phyloP scores from a whole-genome alignment of 2,329 filamentous ascomycete species.

The Colletotrichum sp. region DNA sequence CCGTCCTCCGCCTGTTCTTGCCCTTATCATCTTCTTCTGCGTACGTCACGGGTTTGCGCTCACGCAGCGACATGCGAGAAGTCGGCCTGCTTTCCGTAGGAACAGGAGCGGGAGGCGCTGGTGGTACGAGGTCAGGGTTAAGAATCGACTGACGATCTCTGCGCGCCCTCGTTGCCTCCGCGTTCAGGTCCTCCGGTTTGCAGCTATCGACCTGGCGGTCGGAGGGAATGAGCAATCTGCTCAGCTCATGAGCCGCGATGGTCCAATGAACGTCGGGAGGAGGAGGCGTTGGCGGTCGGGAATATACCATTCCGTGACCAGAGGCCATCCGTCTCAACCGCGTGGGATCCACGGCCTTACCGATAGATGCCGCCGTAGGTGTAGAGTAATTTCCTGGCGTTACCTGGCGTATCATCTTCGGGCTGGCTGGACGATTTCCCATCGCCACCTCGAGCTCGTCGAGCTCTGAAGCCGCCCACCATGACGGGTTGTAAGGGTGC shows the following conservation, averaged over 20 bases:
- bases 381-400: slow-evolving; percentile 79
- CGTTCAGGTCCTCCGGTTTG: slow-evolving; percentile 78
- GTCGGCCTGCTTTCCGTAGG: slow-evolving; percentile 48
- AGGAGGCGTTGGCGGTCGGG: slow-evolving; percentile 65
- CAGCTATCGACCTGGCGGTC: slow-evolving; percentile 78
- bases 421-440: slow-evolving; percentile 51
- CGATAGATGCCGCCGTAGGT: slow-evolving; percentile 85
- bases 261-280: slow-evolving; percentile 87
- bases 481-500: slow-evolving; percentile 67
- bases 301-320: slow-evolving; percentile 43
- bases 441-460: slow-evolving; percentile 71
- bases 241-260: slow-evolving; percentile 81
- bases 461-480: slow-evolving; percentile 73
- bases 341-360: slow-evolving; percentile 74
- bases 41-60: slow-evolving; percentile 64
- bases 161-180: slow-evolving; percentile 66
- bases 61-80: slow-evolving; percentile 74
- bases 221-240: slow-evolving; percentile 79
- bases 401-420: slow-evolving; percentile 59
- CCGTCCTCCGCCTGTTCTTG: slow-evolving; percentile 65
- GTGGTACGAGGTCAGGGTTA: slow-evolving; percentile 37
- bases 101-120: slow-evolving; percentile 25
- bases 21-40: slow-evolving; percentile 48
- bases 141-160: slow-evolving; percentile 68
- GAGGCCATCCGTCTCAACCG: slow-evolving; percentile 70